Conservation (phyloP, 2,329 filamentous ascomycete species). For the Volutella citrinella region DNA sequence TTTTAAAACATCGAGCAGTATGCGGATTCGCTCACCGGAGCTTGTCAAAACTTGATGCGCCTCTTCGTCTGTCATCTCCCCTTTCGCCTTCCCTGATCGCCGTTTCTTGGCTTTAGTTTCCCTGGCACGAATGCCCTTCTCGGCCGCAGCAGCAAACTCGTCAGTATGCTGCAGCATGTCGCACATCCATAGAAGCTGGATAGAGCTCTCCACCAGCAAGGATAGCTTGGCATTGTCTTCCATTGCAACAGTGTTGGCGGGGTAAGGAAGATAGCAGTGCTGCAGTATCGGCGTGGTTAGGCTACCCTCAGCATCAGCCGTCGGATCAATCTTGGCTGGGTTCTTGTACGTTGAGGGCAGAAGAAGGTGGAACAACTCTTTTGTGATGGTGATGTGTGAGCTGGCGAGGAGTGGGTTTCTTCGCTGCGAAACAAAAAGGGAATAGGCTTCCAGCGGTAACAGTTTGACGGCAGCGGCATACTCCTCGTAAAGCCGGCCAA, state of each 20-base stretch:
- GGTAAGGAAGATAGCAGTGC: conserved; percentile 61
- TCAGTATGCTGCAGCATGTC: conserved; percentile 33
- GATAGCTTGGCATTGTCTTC: conserved; percentile 73
- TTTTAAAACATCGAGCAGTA: conserved; percentile 38
- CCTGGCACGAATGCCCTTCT: conserved; percentile 47
- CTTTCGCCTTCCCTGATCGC: conserved; percentile 31
- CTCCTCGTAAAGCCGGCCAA: conserved; percentile 57
- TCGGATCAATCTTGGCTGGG: conserved; percentile 37
- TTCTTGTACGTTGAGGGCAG: conserved; percentile 39
- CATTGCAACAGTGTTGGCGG: conserved; percentile 57
- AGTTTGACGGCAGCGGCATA: conserved; percentile 55
- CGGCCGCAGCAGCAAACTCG: conserved; percentile 37
- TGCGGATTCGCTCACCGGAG: conserved; percentile 42
- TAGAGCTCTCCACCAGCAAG: conserved; percentile 62
- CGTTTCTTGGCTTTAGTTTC: conserved; percentile 44
- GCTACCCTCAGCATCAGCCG: conserved; percentile 33
- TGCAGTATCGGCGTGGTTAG: conserved; percentile 47
- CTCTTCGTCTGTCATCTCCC: conserved; percentile 35
- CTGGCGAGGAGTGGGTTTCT: conserved; percentile 33
- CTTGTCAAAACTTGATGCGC: conserved; percentile 42
- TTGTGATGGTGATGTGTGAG: conserved; percentile 43
- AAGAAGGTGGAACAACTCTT: conserved; percentile 43
- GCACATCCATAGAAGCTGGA: conserved; percentile 49
- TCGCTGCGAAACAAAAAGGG: conserved; percentile 45
- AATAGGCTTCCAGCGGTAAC: conserved; percentile 57